Percentiles rank a stretch among this genome's conserved stretches.
These are phyloP conservation scores for Pichia sp. DNA, from an alignment of 1,139 yeast genomes.

Conservation along the genomic window DNA sequence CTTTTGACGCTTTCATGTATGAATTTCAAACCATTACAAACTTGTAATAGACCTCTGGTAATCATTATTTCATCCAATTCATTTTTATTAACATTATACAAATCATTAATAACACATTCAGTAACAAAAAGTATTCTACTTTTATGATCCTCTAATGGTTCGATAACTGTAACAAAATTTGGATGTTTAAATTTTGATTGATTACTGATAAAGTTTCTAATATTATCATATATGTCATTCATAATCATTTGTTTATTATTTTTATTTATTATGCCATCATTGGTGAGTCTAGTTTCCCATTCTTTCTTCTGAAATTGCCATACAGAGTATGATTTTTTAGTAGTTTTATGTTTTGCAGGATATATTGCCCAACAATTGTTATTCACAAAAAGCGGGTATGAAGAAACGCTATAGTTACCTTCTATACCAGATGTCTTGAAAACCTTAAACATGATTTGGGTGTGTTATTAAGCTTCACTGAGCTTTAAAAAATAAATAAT, in stretches of 20 bases:
- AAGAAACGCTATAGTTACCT: conserved; percentile 65
- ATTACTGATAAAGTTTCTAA: conserved; percentile 57
- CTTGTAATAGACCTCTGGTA: conserved; percentile 80
- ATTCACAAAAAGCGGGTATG: conserved; percentile 59
- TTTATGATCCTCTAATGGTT: conserved; percentile 83
- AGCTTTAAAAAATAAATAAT: background rate
- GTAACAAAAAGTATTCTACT: conserved; percentile 78
- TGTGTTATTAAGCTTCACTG: background rate
- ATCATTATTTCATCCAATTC: conserved; percentile 60
- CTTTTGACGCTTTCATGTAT: conserved; percentile 70
- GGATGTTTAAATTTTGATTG: conserved; percentile 85
- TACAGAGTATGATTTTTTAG: conserved; percentile 62
- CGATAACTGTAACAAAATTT: conserved; percentile 70
- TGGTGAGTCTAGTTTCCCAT: conserved; percentile 51
- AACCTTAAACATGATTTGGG: conserved; percentile 29
- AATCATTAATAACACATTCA: conserved; percentile 61
- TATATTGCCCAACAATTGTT: conserved; percentile 84
- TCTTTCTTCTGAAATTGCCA: conserved; percentile 83
- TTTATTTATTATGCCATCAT: conserved; percentile 42
- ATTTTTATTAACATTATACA: conserved; percentile 40
- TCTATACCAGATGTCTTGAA: conserved; percentile 52
- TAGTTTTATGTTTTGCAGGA: conserved; percentile 67
- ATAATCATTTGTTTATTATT: conserved; percentile 29
- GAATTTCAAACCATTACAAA: conserved; percentile 74
- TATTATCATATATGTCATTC: conserved; percentile 30